Base-by-base conservation (phyloP, 2,329 filamentous ascomycete species). In the Diaporthe ampelina region DNA sequence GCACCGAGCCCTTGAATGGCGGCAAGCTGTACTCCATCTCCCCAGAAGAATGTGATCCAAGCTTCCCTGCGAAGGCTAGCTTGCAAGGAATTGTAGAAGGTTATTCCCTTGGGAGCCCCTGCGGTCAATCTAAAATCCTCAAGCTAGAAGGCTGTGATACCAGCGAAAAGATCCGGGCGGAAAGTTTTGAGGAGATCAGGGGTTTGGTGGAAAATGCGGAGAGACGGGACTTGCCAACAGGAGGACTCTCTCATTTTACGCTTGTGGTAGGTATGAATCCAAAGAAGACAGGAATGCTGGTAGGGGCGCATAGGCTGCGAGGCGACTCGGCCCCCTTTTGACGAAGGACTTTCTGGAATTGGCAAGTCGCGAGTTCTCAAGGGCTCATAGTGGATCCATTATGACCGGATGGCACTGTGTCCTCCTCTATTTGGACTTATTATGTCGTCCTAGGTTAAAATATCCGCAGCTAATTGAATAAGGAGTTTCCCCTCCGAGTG, bases 1-100 rank as follows among this genome's bases (percentile, higher is more conserved):
- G 56, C 6, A 71, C 68, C 17, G 56, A 71, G 29, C 68, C 68
- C 15, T 13, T 40, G 4, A 37, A 71, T 15, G 8, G 37, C 68
- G 68, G 68, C 24, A 40, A 61, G 1, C 26, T 61, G 19, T 71
- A 59, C 68, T 59, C 56, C 13, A 43, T 59, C 1, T 54, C 59
- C 26, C 68, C 68, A 11, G 56, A 61, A 29, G n/a, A 50, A 10
- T 19, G 35, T 11, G 21, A 71, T 4, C 19, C 7, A 32, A 29
- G 15, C 1, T 71, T 71, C 3, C 68, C 56, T 13, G 32, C 24
- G 11, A 71, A 21, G 8, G 21, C 5, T 7, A 40, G 9, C 9
- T 19, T 15, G 24, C 29, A 59, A 21, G 9, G 35, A 1, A 35
- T 71, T 8, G 21, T 59, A 6, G 29, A 59, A 19, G 68, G 68